Base-by-base conservation (phyloP, 768 basidiomycete genomes). In the Lentinula guzmanii region DNA sequence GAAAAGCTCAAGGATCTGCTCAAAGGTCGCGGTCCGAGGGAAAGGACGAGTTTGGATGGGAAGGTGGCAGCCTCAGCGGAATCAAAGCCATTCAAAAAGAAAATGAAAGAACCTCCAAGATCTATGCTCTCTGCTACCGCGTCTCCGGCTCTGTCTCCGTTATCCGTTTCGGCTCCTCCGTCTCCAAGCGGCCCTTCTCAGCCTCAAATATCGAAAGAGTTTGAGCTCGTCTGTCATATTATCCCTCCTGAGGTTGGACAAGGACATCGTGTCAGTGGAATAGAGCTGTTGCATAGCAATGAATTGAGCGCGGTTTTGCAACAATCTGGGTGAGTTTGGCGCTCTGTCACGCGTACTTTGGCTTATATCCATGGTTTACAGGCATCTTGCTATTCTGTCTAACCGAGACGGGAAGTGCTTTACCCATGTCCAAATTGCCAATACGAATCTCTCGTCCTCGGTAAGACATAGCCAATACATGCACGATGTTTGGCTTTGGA, bases 1-100 rank as follows among this genome's bases (percentile, higher is more conserved):
- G 87, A 86, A 59, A 86, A 85, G 65, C 76, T 93, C 63, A 91
- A 89, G 68, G 87, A 85, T 39, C 77, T 93, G 68, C 71, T 93
- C 35, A 87, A 85, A 66, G 84, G 82, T 9, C 80, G 70, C 60
- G 73, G 74, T 37, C 76, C 72, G 16, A 84, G 73, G 62, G 78
- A 79, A 16, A 75, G 53, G 41, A 39, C 41, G n/a, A 53, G 45
- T n/a, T 60, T 52, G 24, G 58, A 59, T 50, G 16, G 8, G 4
- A 59, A 46, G 21, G 15, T 5, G 10, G 8, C 37, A 56, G 35
- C 39, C n/a, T 21, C 37, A 6, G 16, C 24, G n/a, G 58, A 59
- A 51, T 35, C 34, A 5, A 59, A 18, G 7, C 16, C 35, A 3
- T 56, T 24, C 16, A 61, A 64, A 1, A 58, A 39, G 21, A 52